Evolutionary conservation across 208 protist genomes (phyloP), one percentile per base, ranked within the genome.

Genomic region (Tritrichomonas musculus): DNA sequence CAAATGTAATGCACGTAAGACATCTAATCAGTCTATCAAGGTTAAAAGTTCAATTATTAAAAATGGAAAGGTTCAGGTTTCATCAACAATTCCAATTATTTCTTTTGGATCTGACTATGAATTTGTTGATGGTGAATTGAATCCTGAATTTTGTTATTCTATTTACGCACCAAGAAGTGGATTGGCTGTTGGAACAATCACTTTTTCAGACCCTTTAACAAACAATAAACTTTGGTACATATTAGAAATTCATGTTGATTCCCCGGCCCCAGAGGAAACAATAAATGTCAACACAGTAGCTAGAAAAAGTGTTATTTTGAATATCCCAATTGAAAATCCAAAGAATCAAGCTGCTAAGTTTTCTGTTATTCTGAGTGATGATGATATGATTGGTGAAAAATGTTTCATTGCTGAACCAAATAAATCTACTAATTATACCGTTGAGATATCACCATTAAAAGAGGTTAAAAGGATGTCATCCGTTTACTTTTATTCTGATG

Each of bases 41-140:
- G 53, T 60, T 17, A 60, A 60, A 60, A 60, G 53, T 60, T n/a
- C 41, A 33, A 39, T 57, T 27, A 88, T 88, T 39, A 88, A 36
- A 57, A 57, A 57, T 39, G 77, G 77, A 88, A 88, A 55, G n/a
- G 17, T 88, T n/a, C 13, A 88, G 22, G 77, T 88, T n/a, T 57
- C 41, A 60, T 41, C 77, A 20, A 88, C 77, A 39, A 49, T 88
- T 39, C 77, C 77, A 36, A 88, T 88, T 14, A 88, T 88, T 11
- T 57, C 47, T 13, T 88, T 57, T 50, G 9, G n/a, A 22, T 27
- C 41, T 41, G 14, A 55, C 5, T 8, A 44, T 33, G 44, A 57
- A 8, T 88, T 88, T 47, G 41, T 33, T 8, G 57, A 88, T 88
- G 77, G 77, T 17, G 30, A 53, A 36, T 17, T 57, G 33, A 53